These are phyloP conservation scores for Coniferiporia weirii DNA, from an alignment of 1,284 basidiomycete species.

Conservation along the genomic window DNA sequence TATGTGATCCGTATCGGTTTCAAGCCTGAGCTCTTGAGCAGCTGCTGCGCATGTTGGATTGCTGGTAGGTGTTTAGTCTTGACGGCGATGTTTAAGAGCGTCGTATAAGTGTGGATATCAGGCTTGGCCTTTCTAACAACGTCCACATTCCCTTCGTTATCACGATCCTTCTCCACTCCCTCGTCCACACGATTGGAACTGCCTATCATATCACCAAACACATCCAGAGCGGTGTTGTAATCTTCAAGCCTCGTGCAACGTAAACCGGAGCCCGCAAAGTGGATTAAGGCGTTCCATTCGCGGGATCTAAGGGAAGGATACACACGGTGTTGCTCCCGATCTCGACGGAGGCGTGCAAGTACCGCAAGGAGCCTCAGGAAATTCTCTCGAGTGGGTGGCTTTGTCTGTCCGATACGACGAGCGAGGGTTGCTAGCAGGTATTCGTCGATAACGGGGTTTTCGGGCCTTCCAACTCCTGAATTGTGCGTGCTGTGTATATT, in stretches of 20 bases:
- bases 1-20: slow-evolving; percentile 56
- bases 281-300: slow-evolving; percentile 73
- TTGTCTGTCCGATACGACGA: slow-evolving; percentile 40
- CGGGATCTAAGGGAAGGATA: slow-evolving; percentile 38
- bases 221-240: slow-evolving; percentile 53
- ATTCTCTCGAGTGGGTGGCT: slow-evolving; percentile 50
- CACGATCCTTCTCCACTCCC: slow-evolving; percentile 7
- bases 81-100: slow-evolving; percentile 57
- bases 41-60: slow-evolving; percentile 44
- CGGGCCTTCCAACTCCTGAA: not conserved
- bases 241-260: slow-evolving; percentile 51
- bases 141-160: slow-evolving; percentile 4
- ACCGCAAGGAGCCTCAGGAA: slow-evolving; percentile 63
- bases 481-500: not conserved
- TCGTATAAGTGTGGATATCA: slow-evolving; percentile 64
- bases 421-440: slow-evolving; percentile 39
- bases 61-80: slow-evolving; percentile 41
- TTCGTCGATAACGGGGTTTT: not conserved
- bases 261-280: slow-evolving; percentile 61
- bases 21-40: slow-evolving; percentile 49
- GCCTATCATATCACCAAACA: slow-evolving; percentile 53
- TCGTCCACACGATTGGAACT: slow-evolving; percentile 23
- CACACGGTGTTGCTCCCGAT: slow-evolving; percentile 33
- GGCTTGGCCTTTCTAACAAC: slow-evolving; percentile 30
- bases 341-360: slow-evolving; percentile 46